Evolutionary conservation across 2,329 filamentous ascomycete genomes (phyloP).

Genomic region (Fusarium goolgardi): DNA sequence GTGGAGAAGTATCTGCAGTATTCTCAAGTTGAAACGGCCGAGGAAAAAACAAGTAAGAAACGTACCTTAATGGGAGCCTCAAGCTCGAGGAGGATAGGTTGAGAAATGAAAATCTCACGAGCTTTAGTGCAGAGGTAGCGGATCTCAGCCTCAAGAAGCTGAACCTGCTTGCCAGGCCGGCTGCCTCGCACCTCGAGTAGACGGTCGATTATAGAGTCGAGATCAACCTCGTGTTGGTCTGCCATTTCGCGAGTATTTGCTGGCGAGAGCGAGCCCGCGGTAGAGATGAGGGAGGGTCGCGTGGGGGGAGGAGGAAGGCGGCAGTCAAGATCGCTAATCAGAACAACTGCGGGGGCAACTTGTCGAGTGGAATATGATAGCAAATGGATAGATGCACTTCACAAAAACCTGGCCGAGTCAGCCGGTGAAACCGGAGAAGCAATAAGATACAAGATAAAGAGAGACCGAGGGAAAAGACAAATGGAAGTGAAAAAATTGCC

Average conservation of each 20-base stretch:
- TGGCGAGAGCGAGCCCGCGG: slow-evolving; percentile 55
- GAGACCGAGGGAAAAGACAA: slow-evolving; percentile 13
- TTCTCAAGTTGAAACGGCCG: slow-evolving; percentile 8
- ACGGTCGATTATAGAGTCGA: slow-evolving; percentile 99
- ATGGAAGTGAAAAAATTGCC: slow-evolving; percentile 14
- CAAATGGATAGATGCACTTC: slow-evolving; percentile 52
- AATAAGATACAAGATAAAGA: slow-evolving; percentile 18
- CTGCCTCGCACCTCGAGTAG: slow-evolving; percentile 97
- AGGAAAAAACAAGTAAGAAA: slow-evolving; percentile 9
- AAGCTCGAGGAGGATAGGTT: slow-evolving; percentile 96
- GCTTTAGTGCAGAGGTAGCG: slow-evolving; percentile 98
- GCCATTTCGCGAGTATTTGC: slow-evolving; percentile 63
- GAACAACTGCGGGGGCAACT: slow-evolving; percentile 46
- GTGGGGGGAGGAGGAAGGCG: slow-evolving; percentile 42
- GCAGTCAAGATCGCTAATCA: slow-evolving; percentile 48
- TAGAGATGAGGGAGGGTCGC: slow-evolving; percentile 46
- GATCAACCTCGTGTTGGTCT: slow-evolving; percentile 87
- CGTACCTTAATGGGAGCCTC: slow-evolving; percentile 98
- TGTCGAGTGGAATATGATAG: slow-evolving; percentile 45
- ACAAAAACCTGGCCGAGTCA: slow-evolving; percentile 46
- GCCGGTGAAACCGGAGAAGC: slow-evolving; percentile 34
- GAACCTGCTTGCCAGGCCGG: slow-evolving; percentile 97
- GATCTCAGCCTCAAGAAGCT: slow-evolving; percentile 95
- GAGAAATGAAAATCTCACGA: slow-evolving; percentile 98
- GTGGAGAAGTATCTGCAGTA: neutral